Conservation (phyloP, 306 rosid species). For the Vigna hirtella region DNA sequence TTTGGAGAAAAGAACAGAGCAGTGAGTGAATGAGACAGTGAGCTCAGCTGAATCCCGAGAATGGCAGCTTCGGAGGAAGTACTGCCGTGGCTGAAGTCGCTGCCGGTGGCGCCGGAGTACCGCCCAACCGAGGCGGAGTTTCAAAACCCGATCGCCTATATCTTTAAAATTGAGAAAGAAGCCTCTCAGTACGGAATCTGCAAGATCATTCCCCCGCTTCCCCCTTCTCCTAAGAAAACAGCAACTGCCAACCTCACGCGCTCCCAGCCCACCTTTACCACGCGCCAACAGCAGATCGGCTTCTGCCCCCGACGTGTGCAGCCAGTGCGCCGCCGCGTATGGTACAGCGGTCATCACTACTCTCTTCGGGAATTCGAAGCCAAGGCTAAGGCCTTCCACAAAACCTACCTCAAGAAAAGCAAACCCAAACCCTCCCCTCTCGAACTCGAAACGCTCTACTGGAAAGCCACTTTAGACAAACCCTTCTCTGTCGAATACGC, state of each 20-base stretch:
- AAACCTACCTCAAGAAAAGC: conserved; percentile 55
- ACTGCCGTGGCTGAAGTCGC: conserved; percentile 80
- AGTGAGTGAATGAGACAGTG: conserved; percentile 49
- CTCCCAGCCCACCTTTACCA: conserved; percentile 83
- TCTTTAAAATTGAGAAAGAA: conserved; percentile 97
- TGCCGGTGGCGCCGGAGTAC: conserved; percentile 93
- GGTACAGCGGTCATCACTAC: conserved; percentile 93
- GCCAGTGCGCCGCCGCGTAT: conserved; percentile 58
- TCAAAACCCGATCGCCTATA: conserved; percentile 95
- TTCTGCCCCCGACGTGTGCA: conserved; percentile 84
- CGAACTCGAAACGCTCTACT: conserved; percentile 80
- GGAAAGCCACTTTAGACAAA: conserved; percentile 94
- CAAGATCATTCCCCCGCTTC: conserved; percentile 89
- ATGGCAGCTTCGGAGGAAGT: conserved; percentile 78
- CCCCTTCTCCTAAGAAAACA: conserved; percentile 81
- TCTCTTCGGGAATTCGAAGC: conserved; percentile 74
- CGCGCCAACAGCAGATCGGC: conserved; percentile 99
- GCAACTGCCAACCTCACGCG: conserved; percentile 75
- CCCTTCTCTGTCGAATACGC: conserved; percentile 96
- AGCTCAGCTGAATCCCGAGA: neutral
- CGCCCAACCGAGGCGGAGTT: conserved; percentile 79
- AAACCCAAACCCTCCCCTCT: conserved; percentile 45
- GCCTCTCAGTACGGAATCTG: conserved; percentile 95
- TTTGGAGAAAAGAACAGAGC: conserved; percentile 39
- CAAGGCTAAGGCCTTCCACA: conserved; percentile 85